phyloP scores from a whole-genome alignment of 176 grass and related monocot species.

The Calamus simplicifolius region DNA sequence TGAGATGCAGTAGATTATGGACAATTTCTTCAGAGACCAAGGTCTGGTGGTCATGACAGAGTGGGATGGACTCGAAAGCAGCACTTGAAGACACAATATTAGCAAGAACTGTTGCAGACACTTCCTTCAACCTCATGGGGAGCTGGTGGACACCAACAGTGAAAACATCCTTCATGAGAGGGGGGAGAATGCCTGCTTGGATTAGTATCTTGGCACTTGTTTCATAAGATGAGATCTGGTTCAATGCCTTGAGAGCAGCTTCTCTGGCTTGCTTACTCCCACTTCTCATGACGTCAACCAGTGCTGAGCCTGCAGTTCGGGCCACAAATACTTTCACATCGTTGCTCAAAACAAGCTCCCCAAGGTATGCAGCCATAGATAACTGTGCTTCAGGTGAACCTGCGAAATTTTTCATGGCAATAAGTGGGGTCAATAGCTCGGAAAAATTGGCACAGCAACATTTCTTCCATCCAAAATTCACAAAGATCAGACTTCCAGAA shows the following conservation, averaged over 20 bases:
- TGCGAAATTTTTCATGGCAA: slow-evolving; percentile 15
- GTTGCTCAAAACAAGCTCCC: slow-evolving; percentile 95
- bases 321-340: slow-evolving; percentile 87
- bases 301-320: slow-evolving; percentile 53
- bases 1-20: slow-evolving; percentile 96
- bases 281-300: slow-evolving; percentile 85
- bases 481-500: no score
- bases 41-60: slow-evolving; percentile 56
- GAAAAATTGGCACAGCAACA: no score
- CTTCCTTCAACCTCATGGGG: slow-evolving; percentile 85
- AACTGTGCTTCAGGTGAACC: slow-evolving; percentile 68
- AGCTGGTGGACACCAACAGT: slow-evolving; percentile 82
- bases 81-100: slow-evolving; percentile 84
- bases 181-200: slow-evolving; percentile 79
- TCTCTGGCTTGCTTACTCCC: slow-evolving; percentile 68
- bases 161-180: slow-evolving; percentile 85
- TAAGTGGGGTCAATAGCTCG: no score
- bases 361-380: slow-evolving; percentile 77
- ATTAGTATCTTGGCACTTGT: slow-evolving; percentile 85
- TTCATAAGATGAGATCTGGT: slow-evolving; percentile 93
- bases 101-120: slow-evolving; percentile 77
- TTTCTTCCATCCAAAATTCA: no score
- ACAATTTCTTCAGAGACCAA: slow-evolving; percentile 93
- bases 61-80: slow-evolving; percentile 63
- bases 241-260: slow-evolving; percentile 77